Evolutionary conservation across 139 green algal species (phyloP), one percentile per base, ranked within the genome.

Genomic region (Chlorella vulgaris): DNA sequence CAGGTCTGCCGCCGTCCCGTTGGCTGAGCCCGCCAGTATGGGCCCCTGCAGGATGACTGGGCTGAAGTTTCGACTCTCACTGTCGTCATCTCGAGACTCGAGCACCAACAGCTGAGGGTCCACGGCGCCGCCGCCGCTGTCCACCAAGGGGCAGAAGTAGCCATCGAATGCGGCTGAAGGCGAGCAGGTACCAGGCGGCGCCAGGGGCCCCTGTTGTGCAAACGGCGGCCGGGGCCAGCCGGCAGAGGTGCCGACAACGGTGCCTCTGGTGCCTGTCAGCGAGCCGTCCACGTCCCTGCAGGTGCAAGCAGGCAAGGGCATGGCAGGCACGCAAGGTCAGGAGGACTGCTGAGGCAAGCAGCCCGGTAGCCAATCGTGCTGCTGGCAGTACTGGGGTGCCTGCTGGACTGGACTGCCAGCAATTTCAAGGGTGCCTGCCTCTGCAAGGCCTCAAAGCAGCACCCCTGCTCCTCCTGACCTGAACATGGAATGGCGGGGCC

Each of bases 401-500:
- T n/a, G n/a, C n/a, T n/a, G n/a, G n/a, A n/a, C n/a, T n/a, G n/a
- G n/a, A n/a, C n/a, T n/a, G n/a, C n/a, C n/a, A n/a, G n/a, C n/a
- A n/a, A n/a, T n/a, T n/a, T n/a, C n/a, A n/a, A n/a, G n/a, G n/a
- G n/a, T n/a, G n/a, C n/a, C n/a, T n/a, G n/a, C n/a, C n/a, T n/a
- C n/a, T n/a, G n/a, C n/a, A n/a, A n/a, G n/a, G n/a, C n/a, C n/a
- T n/a, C n/a, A n/a, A n/a, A n/a, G n/a, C n/a, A n/a, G n/a, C n/a
- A n/a, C n/a, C n/a, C n/a, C n/a, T n/a, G 47, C 47, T 7, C 4
- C 28, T 10, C 10, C 61, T 33, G 10, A 35, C 61, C 61, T 68
- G 61, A 68, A 68, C 61, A 68, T 68, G 61, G 28, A 24, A 5
- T 68, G 61, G 61, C 61, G 61, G 61, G 61, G 61, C 10, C 61